Evolutionary conservation across 176 grass and related monocot species (phyloP).

Genomic region (Rhynchospora pubera): DNA sequence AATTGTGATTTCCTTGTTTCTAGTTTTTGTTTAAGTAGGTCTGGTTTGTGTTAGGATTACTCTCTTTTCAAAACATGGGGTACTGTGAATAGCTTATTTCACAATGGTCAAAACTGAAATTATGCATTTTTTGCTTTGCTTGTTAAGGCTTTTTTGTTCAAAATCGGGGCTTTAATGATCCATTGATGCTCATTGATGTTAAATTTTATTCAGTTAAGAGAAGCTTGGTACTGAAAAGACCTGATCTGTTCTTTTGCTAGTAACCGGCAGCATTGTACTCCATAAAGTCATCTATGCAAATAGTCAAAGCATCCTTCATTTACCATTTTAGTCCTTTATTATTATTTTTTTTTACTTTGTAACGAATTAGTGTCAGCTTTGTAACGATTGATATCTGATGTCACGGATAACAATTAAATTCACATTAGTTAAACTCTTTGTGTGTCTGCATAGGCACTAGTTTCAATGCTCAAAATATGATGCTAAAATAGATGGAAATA

Average conservation of each 20-base stretch:
- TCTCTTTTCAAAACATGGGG: too few relatives aligned
- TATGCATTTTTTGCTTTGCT: not conserved
- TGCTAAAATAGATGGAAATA: too few relatives aligned
- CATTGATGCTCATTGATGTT: not conserved
- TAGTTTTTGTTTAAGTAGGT: not conserved
- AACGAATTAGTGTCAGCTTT: too few relatives aligned
- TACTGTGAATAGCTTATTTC: not conserved
- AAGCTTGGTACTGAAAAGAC: not conserved
- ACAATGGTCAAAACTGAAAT: not conserved
- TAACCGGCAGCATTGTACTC: not conserved
- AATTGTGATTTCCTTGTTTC: slow-evolving; percentile 18
- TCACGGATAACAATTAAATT: too few relatives aligned
- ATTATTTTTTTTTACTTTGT: too few relatives aligned
- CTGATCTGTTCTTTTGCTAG: not conserved
- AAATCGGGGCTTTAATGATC: not conserved
- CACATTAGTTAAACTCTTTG: too few relatives aligned
- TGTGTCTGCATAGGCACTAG: too few relatives aligned
- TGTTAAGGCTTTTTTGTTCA: not conserved
- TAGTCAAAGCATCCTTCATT: too few relatives aligned
- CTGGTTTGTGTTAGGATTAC: not conserved
- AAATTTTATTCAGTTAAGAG: not conserved
- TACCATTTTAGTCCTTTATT: too few relatives aligned
- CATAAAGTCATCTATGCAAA: too few relatives aligned
- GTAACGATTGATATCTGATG: too few relatives aligned
- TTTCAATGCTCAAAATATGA: too few relatives aligned